Conservation (phyloP, 352 stramenopile genomes). For the Pythium aristosporum region DNA sequence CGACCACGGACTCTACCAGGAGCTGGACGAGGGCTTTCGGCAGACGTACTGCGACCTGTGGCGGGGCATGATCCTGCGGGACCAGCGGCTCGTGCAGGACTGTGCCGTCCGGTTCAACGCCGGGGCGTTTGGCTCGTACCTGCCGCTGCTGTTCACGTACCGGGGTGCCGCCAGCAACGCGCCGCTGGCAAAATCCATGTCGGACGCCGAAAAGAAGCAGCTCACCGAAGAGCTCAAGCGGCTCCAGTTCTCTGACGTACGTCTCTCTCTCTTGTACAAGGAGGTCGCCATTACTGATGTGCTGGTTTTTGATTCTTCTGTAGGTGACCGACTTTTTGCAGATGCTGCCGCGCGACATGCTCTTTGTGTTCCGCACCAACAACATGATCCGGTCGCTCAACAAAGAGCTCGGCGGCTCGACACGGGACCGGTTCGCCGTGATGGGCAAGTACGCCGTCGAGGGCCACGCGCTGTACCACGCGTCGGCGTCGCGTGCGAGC, state of each 20-base stretch:
- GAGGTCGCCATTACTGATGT: not conserved
- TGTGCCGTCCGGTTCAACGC: conserved; percentile 59
- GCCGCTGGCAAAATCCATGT: conserved; percentile 65
- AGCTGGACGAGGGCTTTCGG: conserved; percentile 93
- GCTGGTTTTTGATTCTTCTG: not conserved
- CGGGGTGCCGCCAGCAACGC: conserved; percentile 63
- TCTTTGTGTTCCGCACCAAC: conserved; percentile 90
- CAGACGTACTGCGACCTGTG: conserved; percentile 95
- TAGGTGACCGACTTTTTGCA: conserved; percentile 83
- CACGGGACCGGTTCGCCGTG: conserved; percentile 68
- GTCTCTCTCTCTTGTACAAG: conserved; percentile 3
- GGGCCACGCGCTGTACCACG: conserved; percentile 55
- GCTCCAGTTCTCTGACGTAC: conserved; percentile 64
- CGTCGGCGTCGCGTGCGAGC: not conserved
- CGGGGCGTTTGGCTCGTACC: conserved; percentile 55
- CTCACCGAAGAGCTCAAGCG: conserved; percentile 60
- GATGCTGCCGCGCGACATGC: conserved; percentile 86
- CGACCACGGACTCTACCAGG: conserved; percentile 97
- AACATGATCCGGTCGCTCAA: conserved; percentile 91
- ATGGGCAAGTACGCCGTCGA: conserved; percentile 74
- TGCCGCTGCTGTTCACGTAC: conserved; percentile 89
- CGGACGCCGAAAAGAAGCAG: conserved; percentile 56
- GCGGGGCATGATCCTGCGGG: conserved; percentile 92
- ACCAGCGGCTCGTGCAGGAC: conserved; percentile 71
- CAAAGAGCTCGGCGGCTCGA: conserved; percentile 83